phyloP scores from a whole-genome alignment of 345 rosid species.

The Dipteronia dyeriana region DNA sequence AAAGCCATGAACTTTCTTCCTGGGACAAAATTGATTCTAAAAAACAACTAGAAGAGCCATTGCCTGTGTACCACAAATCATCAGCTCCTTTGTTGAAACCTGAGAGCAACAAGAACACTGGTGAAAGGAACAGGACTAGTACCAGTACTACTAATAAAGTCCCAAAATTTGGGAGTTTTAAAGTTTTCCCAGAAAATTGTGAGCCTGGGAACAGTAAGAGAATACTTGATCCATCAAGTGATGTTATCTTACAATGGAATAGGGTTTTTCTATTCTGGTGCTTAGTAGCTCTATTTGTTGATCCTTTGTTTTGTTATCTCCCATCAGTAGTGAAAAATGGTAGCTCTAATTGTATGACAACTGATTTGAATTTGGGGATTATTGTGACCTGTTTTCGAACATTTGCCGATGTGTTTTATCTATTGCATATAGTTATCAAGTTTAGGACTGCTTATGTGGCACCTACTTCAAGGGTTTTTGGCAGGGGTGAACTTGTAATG shows the following conservation, averaged over 20 bases:
- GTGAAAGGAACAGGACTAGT: conserved; percentile 20
- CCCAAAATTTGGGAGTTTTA: conserved; percentile 50
- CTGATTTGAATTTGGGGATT: conserved; percentile 67
- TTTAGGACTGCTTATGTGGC: conserved; percentile 81
- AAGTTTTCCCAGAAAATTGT: conserved; percentile 59
- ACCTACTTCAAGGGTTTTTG: conserved; percentile 73
- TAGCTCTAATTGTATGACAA: conserved; percentile 54
- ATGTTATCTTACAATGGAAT: conserved; percentile 56
- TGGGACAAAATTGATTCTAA: conserved; percentile 20
- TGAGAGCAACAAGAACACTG: conserved; percentile 26
- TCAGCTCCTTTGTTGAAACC: conserved; percentile 39
- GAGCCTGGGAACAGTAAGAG: conserved; percentile 38
- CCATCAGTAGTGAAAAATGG: conserved; percentile 54
- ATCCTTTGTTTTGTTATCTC: conserved; percentile 80
- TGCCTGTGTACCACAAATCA: conserved; percentile 51
- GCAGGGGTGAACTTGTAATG: conserved; percentile 80
- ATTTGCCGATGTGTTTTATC: conserved; percentile 66
- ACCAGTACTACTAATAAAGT: conserved; percentile 8
- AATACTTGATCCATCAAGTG: conserved; percentile 76
- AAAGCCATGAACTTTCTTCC: conserved; percentile 27
- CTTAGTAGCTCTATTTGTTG: conserved; percentile 74
- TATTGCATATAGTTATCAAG: conserved; percentile 61
- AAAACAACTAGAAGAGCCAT: conserved; percentile 35
- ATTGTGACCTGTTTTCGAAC: conserved; percentile 67
- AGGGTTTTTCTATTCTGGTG: conserved; percentile 76